Base-by-base conservation (phyloP, 768 basidiomycete species). In the Hygrocybe coccinea region DNA sequence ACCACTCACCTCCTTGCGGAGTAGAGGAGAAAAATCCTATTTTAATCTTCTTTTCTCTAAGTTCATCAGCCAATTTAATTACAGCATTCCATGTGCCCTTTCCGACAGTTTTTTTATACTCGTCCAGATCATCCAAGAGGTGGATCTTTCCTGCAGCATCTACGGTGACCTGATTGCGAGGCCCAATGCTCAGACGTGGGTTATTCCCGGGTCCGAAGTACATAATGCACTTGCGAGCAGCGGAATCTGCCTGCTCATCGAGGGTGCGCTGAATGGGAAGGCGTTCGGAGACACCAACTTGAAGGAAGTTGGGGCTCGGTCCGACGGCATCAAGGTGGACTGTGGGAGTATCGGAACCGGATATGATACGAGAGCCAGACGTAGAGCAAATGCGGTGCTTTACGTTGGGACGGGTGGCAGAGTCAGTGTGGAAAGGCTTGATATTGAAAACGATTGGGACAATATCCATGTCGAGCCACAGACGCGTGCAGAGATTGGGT, bases 11-110 rank as follows among this genome's bases (percentile, higher is more conserved):
- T 77, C 94, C 94, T 74, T 95, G 92, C 10, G 94, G 94, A 5
- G 95, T 97, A 9, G 91, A 93, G 25, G 89, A 92, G 74, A 95
- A 95, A 81, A 95, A 95, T 21, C 86, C 87, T 60, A 95, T 89
- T 71, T 89, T 91, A 67, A 91, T 75, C 59, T 93, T 87, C 73
- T 88, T 91, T 69, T 88, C 84, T 55, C 86, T 84, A 41, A 97
- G 79, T 65, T 93, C 91, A 49, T 88, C 84, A 4, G 89, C 87
- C 45, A 93, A 85, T 64, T 88, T 87, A 67, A 73, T 77, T 56
- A 95, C 89, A 0, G 89, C 80, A 60, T 84, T 86, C 91, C 90
- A 95, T 2, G 90, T 87, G 54, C 79, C 80, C 55, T 77, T 59
- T 55, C 86, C 77, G 56, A 91, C 90, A 2, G 86, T 85, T 62